Base-by-base conservation (phyloP, 23 red algal genomes). In the Porphyridium purpureum region DNA sequence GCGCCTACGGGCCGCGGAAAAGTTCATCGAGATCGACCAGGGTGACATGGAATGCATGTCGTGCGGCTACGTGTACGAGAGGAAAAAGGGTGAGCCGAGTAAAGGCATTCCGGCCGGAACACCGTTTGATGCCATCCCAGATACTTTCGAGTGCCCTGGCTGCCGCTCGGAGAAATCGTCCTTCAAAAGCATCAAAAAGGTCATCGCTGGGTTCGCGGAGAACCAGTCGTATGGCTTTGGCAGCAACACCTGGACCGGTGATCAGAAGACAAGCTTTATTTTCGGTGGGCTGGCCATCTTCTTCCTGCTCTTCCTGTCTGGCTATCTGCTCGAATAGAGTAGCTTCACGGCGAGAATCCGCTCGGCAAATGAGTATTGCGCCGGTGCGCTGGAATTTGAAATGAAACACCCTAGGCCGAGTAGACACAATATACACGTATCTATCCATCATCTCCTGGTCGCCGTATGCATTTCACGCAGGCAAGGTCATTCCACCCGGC, bases 181-280 rank as follows among this genome's bases (percentile, higher is more conserved):
- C 0, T 95, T 95, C 54, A 14, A 60, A 19, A 44, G 78, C 7
- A 63, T 52, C 33, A 74, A 78, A 31, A 84, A 73, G 46, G 72
- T 84, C 5, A 81, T 95, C 8, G 77, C 88, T 17, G 88, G 88
- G 25, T 84, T 84, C 57, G 77, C 77, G 6, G 75, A 69, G 22
- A 95, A 84, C 36, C 77, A 95, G 64, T 20, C 38, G 29, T 95
- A 95, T 44, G 88, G 88, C 15, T 31, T 95, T 15, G 88, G 88
- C 31, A 64, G 58, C 25, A 95, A 95, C 59, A 68, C 27, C 3
- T 42, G 84, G 68, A 95, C 88, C 8, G 69, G 29, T 21, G 78
- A 42, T 0, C 72, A 95, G 62, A 95, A 95, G 72, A 81, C 53
- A 15, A 35, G 41, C 7, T 66, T 85, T 15, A 95, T 95, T 7